Percentiles rank a stretch among this genome's conserved stretches.
Conservation (phyloP, 805 yeast genomes). For the Lachancea nothofagi region DNA sequence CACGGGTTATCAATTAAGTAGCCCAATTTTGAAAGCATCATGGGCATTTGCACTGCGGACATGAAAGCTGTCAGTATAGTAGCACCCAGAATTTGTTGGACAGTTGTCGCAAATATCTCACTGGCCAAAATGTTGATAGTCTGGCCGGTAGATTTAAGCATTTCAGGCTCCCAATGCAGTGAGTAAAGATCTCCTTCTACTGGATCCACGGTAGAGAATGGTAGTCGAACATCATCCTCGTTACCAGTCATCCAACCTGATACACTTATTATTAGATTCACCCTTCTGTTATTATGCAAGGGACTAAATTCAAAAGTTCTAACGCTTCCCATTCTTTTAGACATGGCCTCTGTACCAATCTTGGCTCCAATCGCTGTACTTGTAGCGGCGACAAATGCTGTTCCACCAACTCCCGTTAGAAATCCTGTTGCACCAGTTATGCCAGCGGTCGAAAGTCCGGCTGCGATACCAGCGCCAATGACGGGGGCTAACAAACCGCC, state of each 20-base stretch:
- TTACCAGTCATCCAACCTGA: constrained; percentile 98
- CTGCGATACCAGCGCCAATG: constrained; percentile 97
- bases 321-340: constrained; percentile 82
- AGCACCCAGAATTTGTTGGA: constrained; percentile 91
- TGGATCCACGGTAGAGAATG: constrained; percentile 95
- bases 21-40: constrained; percentile 83
- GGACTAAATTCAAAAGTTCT: constrained; percentile 92
- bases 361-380: constrained; percentile 88
- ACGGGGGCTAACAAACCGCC: constrained; percentile 97
- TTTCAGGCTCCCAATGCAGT: constrained; percentile 95
- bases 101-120: constrained; percentile 86
- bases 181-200: constrained; percentile 96
- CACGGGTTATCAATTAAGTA: constrained; percentile 94
- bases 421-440: constrained; percentile 90
- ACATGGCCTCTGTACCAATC: constrained; percentile 83
- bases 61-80: constrained; percentile 84
- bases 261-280: constrained; percentile 80
- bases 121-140: constrained; percentile 90
- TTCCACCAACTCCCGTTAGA: constrained; percentile 94
- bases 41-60: constrained; percentile 89
- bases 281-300: constrained; percentile 81
- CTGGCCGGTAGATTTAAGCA: constrained; percentile 93
- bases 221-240: constrained; percentile 91
- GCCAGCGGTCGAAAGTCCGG: constrained; percentile 93
- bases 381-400: constrained; percentile 86